Evolutionary conservation across 2,329 filamentous ascomycete genomes (phyloP), one percentile per base, ranked within the genome.

Genomic region (Verticillium isaacii): DNA sequence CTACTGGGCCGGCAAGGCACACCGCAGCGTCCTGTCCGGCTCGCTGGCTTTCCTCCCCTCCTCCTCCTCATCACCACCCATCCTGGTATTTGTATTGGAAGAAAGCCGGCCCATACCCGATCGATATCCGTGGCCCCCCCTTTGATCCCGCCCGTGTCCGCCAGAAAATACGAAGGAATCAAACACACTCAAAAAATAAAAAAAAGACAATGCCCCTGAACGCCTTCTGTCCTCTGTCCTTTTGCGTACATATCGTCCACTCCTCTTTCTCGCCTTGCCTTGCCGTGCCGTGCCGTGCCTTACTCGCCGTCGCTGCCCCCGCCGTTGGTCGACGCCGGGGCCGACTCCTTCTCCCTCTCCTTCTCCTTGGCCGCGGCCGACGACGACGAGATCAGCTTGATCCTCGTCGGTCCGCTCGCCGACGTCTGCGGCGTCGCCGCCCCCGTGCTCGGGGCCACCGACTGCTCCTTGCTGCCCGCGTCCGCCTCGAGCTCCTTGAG

Each of bases 381-480:
- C 55, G 73, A 68, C 63, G 72, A 78, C 45, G 77, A 78, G 56
- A 81, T 89, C 64, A 94, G 80, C 78, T 90, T 93, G 75, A 94
- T 93, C 61, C 89, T 81, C 4, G 85, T 86, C 17, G 25, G 39
- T 15, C 81, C 75, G 65, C 79, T 82, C 32, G 81, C 73, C 64
- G 80, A 73, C 39, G 86, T 83, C 69, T 89, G 81, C 29, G 91
- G 90, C 32, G 90, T 93, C 58, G 84, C 83, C 19, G 81, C 81
- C 63, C 78, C 84, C 6, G 85, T 82, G 14, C 82, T 84, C n/a
- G 84, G 82, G 34, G 83, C 79, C 39, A 70, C 73, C 17, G 78
- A 79, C 59, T 71, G 75, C 54, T 76, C 76, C 64, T 78, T 78
- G 32, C 60, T 66, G 6, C 41, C 58, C 3, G 71, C 77, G 14